These are phyloP conservation scores for Schizonepeta tenuifolia DNA, from an alignment of 257 asterid species.

Conservation along the genomic window DNA sequence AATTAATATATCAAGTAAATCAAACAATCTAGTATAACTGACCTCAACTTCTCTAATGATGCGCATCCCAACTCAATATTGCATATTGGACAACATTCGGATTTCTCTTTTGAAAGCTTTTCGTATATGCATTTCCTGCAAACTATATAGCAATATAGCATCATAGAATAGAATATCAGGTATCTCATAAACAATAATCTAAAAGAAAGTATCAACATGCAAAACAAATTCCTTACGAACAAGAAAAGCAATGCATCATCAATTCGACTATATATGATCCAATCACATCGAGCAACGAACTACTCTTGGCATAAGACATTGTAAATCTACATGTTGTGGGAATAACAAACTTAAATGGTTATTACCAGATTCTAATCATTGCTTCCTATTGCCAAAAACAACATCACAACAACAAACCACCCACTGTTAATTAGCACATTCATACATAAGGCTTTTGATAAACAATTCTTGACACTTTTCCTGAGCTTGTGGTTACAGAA, in stretches of 20 bases:
- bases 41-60: conserved; percentile 74
- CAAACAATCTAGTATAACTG: conserved; percentile 26
- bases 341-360: conserved; percentile 6
- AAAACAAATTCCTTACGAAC: not conserved
- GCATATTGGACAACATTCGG: conserved; percentile 60
- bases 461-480: conserved; percentile 11
- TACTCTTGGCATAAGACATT: too few species aligned
- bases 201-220: not conserved
- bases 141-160: conserved; percentile 49
- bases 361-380: conserved; percentile 12
- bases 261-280: not conserved
- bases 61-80: conserved; percentile 51
- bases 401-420: conserved; percentile 27
- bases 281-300: too few species aligned
- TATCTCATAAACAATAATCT: not conserved
- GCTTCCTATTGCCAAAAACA: not conserved
- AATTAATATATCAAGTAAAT: not conserved
- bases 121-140: conserved; percentile 64
- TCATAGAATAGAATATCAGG: conserved; percentile 26
- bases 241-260: conserved; percentile 9
- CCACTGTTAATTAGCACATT: conserved; percentile 2
- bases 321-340: not conserved
- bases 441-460: conserved; percentile 6
- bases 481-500: conserved; percentile 7
- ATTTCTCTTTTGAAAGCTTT: conserved; percentile 53